phyloP scores from a whole-genome alignment of 2,329 filamentous ascomycete genomes.

The Domatiomyces globalis region DNA sequence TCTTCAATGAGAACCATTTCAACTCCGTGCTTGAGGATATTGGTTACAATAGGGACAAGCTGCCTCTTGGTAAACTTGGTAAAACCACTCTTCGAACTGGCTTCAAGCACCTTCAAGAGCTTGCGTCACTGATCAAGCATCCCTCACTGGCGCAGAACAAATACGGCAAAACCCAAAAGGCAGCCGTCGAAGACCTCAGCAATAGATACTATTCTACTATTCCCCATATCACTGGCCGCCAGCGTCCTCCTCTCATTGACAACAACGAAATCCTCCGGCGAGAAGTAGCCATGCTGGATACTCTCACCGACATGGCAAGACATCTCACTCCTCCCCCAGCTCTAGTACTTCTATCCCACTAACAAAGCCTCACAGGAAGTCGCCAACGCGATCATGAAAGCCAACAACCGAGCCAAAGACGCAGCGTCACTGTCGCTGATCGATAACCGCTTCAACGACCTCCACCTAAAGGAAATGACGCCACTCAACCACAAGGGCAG shows the following conservation, averaged over 20 bases:
- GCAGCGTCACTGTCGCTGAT: constrained; percentile 45
- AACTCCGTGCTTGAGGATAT: constrained; percentile 35
- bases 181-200: constrained; percentile 49
- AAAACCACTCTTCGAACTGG: constrained; percentile 61
- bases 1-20: constrained; percentile 69
- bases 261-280: constrained; percentile 46
- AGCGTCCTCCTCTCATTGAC: constrained; percentile 43
- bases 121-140: constrained; percentile 28
- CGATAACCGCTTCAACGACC: constrained; percentile 56
- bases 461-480: constrained; percentile 65
- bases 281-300: constrained; percentile 68
- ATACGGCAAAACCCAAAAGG: constrained; percentile 27
- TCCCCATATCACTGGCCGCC: constrained; percentile 57
- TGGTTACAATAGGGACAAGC: constrained; percentile 44
- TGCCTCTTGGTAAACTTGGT: constrained; percentile 73
- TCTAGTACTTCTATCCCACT: neutral
- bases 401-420: constrained; percentile 38
- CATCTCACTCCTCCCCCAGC: neutral
- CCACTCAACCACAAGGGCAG: constrained; percentile 42
- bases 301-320: constrained; percentile 59
- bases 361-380: constrained; percentile 66
- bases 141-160: constrained; percentile 31
- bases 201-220: constrained; percentile 72
- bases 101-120: constrained; percentile 62
- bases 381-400: constrained; percentile 62